Evolutionary conservation across 805 yeast genomes (phyloP), one percentile per base, ranked within the genome.

Genomic region (Metschnikowia amazonensis): DNA sequence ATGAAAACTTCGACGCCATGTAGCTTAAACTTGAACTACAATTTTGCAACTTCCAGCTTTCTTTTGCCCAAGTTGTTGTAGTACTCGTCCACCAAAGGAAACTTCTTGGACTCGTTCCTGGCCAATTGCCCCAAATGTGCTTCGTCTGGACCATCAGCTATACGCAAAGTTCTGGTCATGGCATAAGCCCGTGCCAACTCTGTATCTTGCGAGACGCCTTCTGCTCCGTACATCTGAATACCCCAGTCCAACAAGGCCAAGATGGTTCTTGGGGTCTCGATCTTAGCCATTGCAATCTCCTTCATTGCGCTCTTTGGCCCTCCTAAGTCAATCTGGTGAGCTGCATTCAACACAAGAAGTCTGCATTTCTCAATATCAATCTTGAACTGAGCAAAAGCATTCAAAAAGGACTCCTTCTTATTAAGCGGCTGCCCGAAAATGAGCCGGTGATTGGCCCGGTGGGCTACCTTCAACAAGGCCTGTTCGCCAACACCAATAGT

Each of bases 141-240:
- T 60, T 80, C 86, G 65, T 81, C 86, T 2, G 86, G 86, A 10
- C 86, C 86, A 59, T 82, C 86, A 13, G 86, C 85, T 45, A 80
- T 77, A 50, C 86, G 65, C 45, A 81, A 69, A 36, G 81, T 78
- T 59, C 86, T 69, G 38, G 74, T 66, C 45, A 62, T 60, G 20
- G 79, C 77, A 63, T 75, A 82, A 61, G 74, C 60, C 47, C 74
- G 61, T 1, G 85, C 80, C 58, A 82, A 65, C 42, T 76, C 80
- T 8, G 81, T 75, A 51, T 81, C 86, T 59, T 79, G 81, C 34
- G 79, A 74, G 8, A 81, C 75, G 44, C 86, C 86, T 57, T 77
- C 84, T 23, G 82, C 86, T 13, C 86, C 87, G 64, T 67, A 76
- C 59, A 78, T 72, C 58, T 81, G 86, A 43, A 82, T 75, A 27